Percentiles rank a stretch among this genome's conserved stretches.
phyloP scores from a whole-genome alignment of 352 stramenopile species.

The Globisporangium uncinulatum region DNA sequence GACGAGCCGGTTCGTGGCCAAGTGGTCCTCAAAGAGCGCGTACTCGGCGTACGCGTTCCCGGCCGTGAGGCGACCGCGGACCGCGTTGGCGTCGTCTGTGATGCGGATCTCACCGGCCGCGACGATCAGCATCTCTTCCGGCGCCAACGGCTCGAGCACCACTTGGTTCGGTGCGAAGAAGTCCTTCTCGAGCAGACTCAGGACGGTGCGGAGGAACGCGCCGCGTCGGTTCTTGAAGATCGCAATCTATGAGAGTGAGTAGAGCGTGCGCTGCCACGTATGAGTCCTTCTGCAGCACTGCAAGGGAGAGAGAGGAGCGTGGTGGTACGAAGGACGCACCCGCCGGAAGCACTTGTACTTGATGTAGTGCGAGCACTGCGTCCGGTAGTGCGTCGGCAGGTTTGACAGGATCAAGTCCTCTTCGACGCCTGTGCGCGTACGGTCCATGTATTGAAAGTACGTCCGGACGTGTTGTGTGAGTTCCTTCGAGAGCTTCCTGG shows the following conservation, averaged over 20 bases:
- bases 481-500: slow-evolving; percentile 26
- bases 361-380: slow-evolving; percentile 44
- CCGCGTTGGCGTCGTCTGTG: slow-evolving; percentile 10
- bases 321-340: slow-evolving; percentile 5
- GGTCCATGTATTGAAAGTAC: slow-evolving; percentile 77
- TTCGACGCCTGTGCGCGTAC: slow-evolving; percentile 48
- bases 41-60: slow-evolving; percentile 42
- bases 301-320: background rate
- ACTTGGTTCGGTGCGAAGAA: slow-evolving; percentile 42
- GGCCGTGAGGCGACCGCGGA: slow-evolving; percentile 20
- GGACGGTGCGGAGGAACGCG: slow-evolving; percentile 44
- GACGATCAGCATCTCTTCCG: slow-evolving; percentile 54
- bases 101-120: slow-evolving; percentile 37
- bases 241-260: slow-evolving; percentile 13
- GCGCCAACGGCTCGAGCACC: slow-evolving; percentile 20
- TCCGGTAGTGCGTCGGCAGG: slow-evolving; percentile 43
- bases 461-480: slow-evolving; percentile 28
- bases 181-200: slow-evolving; percentile 34
- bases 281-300: background rate
- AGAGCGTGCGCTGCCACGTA: background rate
- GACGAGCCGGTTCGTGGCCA: slow-evolving; percentile 22
- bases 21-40: slow-evolving; percentile 37
- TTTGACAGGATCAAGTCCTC: slow-evolving; percentile 41
- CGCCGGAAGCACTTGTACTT: slow-evolving; percentile 38
- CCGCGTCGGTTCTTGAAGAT: slow-evolving; percentile 45